Base-by-base conservation (phyloP, 345 rosid species). In the Dipteronia sinensis region DNA sequence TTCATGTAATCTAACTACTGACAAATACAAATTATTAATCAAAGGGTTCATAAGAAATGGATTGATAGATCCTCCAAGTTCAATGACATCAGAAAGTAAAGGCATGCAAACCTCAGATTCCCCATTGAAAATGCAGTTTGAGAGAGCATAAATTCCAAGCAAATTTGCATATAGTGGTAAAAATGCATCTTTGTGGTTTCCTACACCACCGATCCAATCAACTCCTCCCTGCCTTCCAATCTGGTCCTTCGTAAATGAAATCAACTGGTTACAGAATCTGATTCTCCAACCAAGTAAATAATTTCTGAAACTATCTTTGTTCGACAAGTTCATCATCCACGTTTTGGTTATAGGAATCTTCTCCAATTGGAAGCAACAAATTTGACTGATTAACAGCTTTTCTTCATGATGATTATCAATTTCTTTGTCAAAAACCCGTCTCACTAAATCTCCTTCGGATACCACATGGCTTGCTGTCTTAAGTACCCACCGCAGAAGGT, bases 331-430 rank as follows among this genome's bases (percentile, higher is more conserved):
- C 64, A 66, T 78, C 1, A 27, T 67, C 83, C 80, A 79, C 7
- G 78, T 78, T 42, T 77, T 80, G 25, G 80, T 62, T 22, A 79
- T 47, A 9, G 85, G 84, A 83, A 88, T 89, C 65, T 81, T 91
- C 84, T 91, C 92, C 86, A 92, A 73, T 80, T 93, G 93, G 79
- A 76, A 79, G 70, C 98, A 95, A 77, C 96, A 93, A 7, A 88
- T 80, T 82, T 92, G 99, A 80, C 90, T 77, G 82, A 93, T 87
- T 78, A 93, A 78, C 69, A 93, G 90, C 88, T 92, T 95, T 82
- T 95, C 99, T 83, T 95, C 96, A 7, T 93, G 97, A 76, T 92
- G 98, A 75, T 95, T 95, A 81, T 95, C 97, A 5, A 93, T 90
- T 79, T 95, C 99, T 86, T 90, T 95, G 90, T 95, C 99, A 49